phyloP scores from a whole-genome alignment of 768 basidiomycete species.

The Gautieria morchelliformis region DNA sequence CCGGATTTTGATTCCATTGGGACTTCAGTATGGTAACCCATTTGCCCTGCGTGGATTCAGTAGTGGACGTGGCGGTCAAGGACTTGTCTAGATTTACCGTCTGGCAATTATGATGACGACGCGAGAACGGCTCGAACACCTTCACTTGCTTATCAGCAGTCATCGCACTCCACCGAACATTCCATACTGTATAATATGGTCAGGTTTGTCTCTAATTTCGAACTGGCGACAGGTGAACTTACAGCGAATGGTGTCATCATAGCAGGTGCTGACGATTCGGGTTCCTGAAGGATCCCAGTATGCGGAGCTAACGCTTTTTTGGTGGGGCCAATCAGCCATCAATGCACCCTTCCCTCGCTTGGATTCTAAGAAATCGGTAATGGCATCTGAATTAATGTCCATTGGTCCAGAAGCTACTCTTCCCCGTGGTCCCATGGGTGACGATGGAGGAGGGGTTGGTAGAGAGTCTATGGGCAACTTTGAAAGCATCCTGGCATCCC shows the following conservation, averaged over 20 bases:
- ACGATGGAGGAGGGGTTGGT: slow-evolving; percentile 21
- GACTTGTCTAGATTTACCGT: slow-evolving; percentile 39
- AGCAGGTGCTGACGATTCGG: slow-evolving; percentile 74
- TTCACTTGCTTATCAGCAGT: slow-evolving; percentile 35
- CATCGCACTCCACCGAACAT: slow-evolving; percentile 46
- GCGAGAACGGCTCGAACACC: slow-evolving; percentile 52
- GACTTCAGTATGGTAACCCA: slow-evolving; percentile 76
- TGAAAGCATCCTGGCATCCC: slow-evolving; percentile 65
- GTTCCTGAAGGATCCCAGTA: slow-evolving; percentile 82
- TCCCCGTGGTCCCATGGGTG: slow-evolving; percentile 15
- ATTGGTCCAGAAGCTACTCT: neutral
- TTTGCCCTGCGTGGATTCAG: slow-evolving; percentile 37
- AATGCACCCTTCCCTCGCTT: slow-evolving; percentile 44
- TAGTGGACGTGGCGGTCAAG: neutral
- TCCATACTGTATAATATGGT: slow-evolving; percentile 52
- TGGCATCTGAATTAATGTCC: slow-evolving; percentile 26
- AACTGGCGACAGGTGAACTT: slow-evolving; percentile 18
- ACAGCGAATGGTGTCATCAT: slow-evolving; percentile 72
- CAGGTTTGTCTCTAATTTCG: neutral
- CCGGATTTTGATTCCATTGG: slow-evolving; percentile 69
- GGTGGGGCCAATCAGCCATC: slow-evolving; percentile 58
- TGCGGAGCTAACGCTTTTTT: slow-evolving; percentile 72
- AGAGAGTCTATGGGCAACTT: slow-evolving; percentile 15
- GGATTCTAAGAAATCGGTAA: slow-evolving; percentile 42
- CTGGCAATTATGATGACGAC: slow-evolving; percentile 67